Conservation (phyloP, 2,329 filamentous ascomycete genomes). For the Aureobasidium pullulans region DNA sequence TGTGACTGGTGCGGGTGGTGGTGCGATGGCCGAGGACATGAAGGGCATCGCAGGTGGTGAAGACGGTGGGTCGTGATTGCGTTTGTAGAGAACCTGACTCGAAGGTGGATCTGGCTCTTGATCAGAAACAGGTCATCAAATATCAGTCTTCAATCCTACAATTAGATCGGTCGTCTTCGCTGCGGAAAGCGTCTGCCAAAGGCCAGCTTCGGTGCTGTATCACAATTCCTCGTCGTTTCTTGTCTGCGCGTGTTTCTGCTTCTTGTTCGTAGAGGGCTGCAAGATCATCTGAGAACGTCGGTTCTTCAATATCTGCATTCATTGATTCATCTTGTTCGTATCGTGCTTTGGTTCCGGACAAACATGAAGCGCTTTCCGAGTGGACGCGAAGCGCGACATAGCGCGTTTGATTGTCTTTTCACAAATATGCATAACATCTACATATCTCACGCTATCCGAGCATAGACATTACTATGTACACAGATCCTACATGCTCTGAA, state of each 20-base stretch:
- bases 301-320: not conserved
- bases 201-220: conserved; percentile 47
- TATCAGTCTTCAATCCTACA: not conserved
- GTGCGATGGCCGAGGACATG: conserved; percentile 51
- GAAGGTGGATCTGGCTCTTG: not conserved
- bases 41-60: conserved; percentile 54
- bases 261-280: conserved; percentile 38
- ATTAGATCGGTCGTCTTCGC: conserved; percentile 35
- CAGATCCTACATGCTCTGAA: too few species aligned
- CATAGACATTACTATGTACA: too few species aligned
- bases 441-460: too few species aligned
- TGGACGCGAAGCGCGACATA: not conserved
- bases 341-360: not conserved
- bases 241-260: conserved; percentile 36
- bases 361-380: not conserved
- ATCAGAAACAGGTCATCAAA: not conserved
- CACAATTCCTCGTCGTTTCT: conserved; percentile 38
- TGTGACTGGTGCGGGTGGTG: conserved; percentile 32
- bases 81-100: not conserved
- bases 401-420: not conserved
- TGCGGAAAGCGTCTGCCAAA: conserved; percentile 40
- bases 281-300: conserved; percentile 23
- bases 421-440: not conserved
- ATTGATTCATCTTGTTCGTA: conserved; percentile 2
- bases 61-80: conserved; percentile 23